A percentile compares a stretch with the other conserved stretches of the same genome.
These are phyloP conservation scores for Warburgia ugandensis DNA, from an alignment of 164 flowering plant species.

Conservation along the genomic window DNA sequence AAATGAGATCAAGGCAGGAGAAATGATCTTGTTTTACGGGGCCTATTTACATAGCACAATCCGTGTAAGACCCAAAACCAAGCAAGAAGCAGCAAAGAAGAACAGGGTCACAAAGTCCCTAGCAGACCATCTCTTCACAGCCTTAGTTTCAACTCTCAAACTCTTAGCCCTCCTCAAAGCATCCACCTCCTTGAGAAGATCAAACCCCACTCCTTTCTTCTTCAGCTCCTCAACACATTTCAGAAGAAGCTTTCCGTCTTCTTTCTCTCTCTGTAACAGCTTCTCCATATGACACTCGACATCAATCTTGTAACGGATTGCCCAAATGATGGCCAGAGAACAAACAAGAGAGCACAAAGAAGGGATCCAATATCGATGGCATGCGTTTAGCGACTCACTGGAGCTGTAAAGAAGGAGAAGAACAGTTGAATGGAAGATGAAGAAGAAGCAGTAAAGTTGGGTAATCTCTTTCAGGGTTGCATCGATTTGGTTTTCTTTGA, in stretches of 20 bases:
- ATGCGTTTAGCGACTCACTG: conserved; percentile 17
- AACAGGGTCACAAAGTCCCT: conserved; percentile 68
- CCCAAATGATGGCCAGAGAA: conserved; percentile 82
- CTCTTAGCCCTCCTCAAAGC: conserved; percentile 92
- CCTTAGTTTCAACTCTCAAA: conserved; percentile 52
- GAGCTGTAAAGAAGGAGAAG: conserved; percentile 65
- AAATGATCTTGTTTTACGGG: background rate
- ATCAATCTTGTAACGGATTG: conserved; percentile 74
- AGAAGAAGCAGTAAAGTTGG: conserved; percentile 77
- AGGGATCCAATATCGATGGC: conserved; percentile 77
- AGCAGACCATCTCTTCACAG: conserved; percentile 70
- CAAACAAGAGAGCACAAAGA: conserved; percentile 57
- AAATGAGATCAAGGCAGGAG: background rate
- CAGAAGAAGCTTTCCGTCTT: conserved; percentile 58
- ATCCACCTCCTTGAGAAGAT: conserved; percentile 86
- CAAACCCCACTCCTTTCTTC: conserved; percentile 83
- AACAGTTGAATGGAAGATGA: conserved; percentile 68
- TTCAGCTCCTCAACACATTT: conserved; percentile 85
- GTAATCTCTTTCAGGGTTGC: conserved; percentile 67
- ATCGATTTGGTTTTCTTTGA: conserved; percentile 82
- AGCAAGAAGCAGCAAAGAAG: conserved; percentile 61
- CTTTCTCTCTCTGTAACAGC: conserved; percentile 80
- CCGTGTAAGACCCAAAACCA: conserved; percentile 59
- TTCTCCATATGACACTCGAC: conserved; percentile 67
- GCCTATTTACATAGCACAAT: conserved; percentile 46